Evolutionary conservation across 306 rosid species (phyloP), one percentile per base, ranked within the genome.

Genomic region (Amphicarpaea edgeworthii): DNA sequence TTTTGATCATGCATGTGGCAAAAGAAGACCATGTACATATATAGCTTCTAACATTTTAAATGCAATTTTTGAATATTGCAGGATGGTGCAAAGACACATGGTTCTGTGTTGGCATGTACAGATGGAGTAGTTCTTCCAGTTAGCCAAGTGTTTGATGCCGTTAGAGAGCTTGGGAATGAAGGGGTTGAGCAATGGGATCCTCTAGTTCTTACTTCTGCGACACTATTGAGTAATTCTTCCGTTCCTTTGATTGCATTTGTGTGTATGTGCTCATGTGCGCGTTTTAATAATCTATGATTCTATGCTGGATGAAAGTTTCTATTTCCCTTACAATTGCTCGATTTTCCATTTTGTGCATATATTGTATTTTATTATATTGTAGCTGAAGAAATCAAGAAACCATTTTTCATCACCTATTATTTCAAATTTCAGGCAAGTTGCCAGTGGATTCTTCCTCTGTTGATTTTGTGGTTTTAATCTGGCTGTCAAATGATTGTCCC

Each of bases 381-480:
- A 66, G 79, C 20, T 7, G 5, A 59, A 38, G 30, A 64, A 16
- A 60, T 43, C 30, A 59, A 38, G 30, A 64, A 16, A 60, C 50
- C 30, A 49, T 16, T 78, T 73, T 65, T 63, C 43, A 9, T 38
- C 14, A n/a, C 58, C 15, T 60, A 20, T 32, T 76, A 10, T 78
- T 75, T 68, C 49, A 71, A 68, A 17, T 65, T 69, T 65, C 83
- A 93, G 98, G 83, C 79, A 80, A 82, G 85, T 83, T 94, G 71
- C 92, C 96, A 7, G 84, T 81, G 73, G 91, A 78, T 58, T 80
- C 90, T 81, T 90, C 96, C 58, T 81, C 93, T 21, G n/a, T 88
- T 78, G 92, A 92, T 55, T 14, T 75, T 55, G 91, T 86, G 41
- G 42, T 90, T 81, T 78, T 86, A 49, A 68, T 88, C 73, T 81